These are phyloP conservation scores for Neckera pumila DNA, from an alignment of 225 moss, liverwort and hornwort genomes.

Conservation along the genomic window DNA sequence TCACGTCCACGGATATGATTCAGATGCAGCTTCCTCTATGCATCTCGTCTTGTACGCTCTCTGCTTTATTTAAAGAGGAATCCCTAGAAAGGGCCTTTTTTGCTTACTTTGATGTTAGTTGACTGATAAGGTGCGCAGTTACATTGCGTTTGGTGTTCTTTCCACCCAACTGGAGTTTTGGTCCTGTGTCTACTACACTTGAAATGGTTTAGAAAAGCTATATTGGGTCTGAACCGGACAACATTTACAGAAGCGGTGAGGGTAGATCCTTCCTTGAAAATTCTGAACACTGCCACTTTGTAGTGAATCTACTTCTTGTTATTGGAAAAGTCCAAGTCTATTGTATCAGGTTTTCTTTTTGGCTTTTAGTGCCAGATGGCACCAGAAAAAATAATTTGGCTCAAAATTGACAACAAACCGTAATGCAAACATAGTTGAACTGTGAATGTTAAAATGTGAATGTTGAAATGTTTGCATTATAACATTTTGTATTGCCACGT, in stretches of 20 bases:
- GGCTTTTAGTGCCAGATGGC: no score
- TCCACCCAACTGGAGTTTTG: neutral
- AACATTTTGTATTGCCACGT: no score
- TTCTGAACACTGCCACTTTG: neutral
- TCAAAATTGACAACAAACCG: no score
- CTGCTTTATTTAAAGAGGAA: slow-evolving; percentile 9
- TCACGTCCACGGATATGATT: neutral
- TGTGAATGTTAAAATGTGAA: no score
- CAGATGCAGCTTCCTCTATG: neutral
- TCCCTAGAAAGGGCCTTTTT: neutral
- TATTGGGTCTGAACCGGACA: neutral
- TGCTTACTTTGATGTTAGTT: neutral
- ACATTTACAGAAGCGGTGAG: neutral
- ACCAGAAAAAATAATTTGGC: no score
- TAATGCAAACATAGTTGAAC: no score
- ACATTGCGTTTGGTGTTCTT: neutral
- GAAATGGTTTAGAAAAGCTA: neutral
- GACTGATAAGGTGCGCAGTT: neutral
- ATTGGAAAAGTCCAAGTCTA: neutral
- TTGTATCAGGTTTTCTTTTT: no score
- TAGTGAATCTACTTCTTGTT: neutral
- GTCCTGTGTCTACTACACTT: neutral
- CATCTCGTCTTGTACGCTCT: slow-evolving; percentile 4
- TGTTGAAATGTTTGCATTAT: no score
- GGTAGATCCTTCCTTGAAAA: neutral